Evolutionary conservation across 2,329 filamentous ascomycete genomes (phyloP), one percentile per base, ranked within the genome.

Genomic region (Fusarium anthophilum): DNA sequence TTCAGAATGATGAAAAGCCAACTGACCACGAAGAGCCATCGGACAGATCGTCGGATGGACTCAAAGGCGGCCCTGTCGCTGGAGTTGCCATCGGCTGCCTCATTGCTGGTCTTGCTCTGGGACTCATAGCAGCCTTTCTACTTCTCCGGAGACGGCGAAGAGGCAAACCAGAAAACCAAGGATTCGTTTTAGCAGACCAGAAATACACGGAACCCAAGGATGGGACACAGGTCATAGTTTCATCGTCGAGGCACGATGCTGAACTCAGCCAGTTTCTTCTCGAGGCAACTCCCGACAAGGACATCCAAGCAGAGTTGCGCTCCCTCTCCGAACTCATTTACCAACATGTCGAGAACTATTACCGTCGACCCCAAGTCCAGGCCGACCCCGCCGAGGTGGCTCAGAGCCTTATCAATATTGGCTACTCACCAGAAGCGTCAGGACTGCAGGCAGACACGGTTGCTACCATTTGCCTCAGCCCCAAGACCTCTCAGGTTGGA

Each of bases 281-380:
- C 17, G 79, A 82, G 20, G 69, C 81, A 4, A 80, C 75, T 2
- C 79, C 84, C 1, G 83, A 86, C 63, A 76, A 79, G n/a, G 78
- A 82, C 6, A 80, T 85, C 14, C 66, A 70, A 8, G 48, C 66
- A 8, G 82, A 84, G 50, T 66, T 85, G 11, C 70, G 77, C 8
- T 77, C 81, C 2, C 63, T 86, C 6, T 77, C 78, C 3, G 75
- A 80, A 10, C 79, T 85, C 10, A 79, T 86, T 17, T 78, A 81
- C 35, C 79, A 83, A 43, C 85, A 86, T 66, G 81, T 84, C 44
- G 80, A 85, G 60, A 81, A 77, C 58, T 73, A 84, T 56, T 86
- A 86, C 56, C 82, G 84, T 60, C 51, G 71, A 1, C 66, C 78
- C 0, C 76, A 77, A 2, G 65, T 82, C 8, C 64, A 75, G 2